Percentiles rank a stretch among this genome's conserved stretches.
phyloP scores from a whole-genome alignment of 2,329 filamentous ascomycete genomes.

The Dendryphion nanum region DNA sequence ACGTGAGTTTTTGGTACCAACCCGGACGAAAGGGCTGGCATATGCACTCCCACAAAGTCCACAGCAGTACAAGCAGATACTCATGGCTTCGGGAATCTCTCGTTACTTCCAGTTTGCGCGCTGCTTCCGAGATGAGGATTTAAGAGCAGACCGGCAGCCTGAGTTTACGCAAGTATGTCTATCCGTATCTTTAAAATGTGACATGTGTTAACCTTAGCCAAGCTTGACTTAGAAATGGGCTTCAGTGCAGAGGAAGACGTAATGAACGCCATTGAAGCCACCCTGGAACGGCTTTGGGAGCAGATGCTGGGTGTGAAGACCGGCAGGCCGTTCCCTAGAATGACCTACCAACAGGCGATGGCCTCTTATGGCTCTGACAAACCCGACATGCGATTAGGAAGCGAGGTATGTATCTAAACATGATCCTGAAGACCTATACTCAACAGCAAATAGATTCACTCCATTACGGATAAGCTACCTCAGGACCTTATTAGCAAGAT shows the following conservation, averaged over 20 bases:
- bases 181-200: too few relatives aligned
- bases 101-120: constrained; percentile 90
- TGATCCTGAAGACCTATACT: background rate
- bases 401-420: constrained; percentile 48
- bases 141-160: constrained; percentile 87
- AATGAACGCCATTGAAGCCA: constrained; percentile 56
- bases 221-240: constrained; percentile 92
- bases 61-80: constrained; percentile 96
- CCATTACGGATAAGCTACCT: constrained; percentile 63
- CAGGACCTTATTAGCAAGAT: constrained; percentile 72
- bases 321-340: constrained; percentile 52
- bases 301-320: constrained; percentile 26
- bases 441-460: constrained; percentile 54
- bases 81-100: constrained; percentile 85
- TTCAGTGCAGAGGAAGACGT: constrained; percentile 74
- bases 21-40: constrained; percentile 69
- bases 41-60: constrained; percentile 96
- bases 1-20: constrained; percentile 90
- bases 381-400: constrained; percentile 77
- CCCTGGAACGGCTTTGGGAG: constrained; percentile 58
- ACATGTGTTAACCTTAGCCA: constrained; percentile 1
- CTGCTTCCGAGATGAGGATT: constrained; percentile 94
- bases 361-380: constrained; percentile 82
- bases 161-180: constrained; percentile 82
- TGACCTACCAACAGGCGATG: constrained; percentile 79